Percentiles rank a stretch among this genome's conserved stretches.
These are phyloP conservation scores for Sarocladiaceae sp. DNA, from an alignment of 2,329 filamentous ascomycete genomes.

Conservation along the genomic window DNA sequence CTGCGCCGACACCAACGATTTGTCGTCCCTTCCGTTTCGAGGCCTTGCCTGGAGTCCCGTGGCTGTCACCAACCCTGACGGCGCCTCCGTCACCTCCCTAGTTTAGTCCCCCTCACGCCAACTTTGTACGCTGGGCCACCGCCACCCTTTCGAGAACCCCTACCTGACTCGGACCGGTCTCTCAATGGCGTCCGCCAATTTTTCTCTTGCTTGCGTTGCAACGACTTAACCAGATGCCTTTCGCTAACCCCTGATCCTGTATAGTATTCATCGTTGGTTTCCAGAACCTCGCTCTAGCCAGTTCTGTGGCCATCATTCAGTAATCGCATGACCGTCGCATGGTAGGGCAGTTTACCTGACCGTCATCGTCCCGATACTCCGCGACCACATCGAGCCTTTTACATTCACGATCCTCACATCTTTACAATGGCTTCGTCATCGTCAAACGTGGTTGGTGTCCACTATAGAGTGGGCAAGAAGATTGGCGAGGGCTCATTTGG, in stretches of 20 bases:
- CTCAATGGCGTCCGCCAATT: neutral
- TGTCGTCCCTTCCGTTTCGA: neutral
- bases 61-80: neutral
- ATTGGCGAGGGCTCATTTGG: slow-evolving; percentile 98
- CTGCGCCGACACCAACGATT: neutral
- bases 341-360: neutral
- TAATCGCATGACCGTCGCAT: slow-evolving; percentile 1
- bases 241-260: neutral
- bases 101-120: neutral
- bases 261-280: neutral
- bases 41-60: neutral
- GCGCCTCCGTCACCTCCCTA: slow-evolving; percentile 5
- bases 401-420: slow-evolving; percentile 15
- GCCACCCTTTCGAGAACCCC: neutral
- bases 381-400: neutral
- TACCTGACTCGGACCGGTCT: neutral
- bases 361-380: neutral
- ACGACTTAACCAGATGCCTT: neutral
- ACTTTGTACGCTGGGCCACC: neutral
- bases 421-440: slow-evolving; percentile 75
- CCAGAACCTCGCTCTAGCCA: too few species aligned
- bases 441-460: slow-evolving; percentile 96
- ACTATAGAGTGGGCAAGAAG: slow-evolving; percentile 99
- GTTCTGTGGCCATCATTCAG: neutral
- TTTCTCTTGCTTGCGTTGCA: neutral